A percentile compares a stretch with the other conserved stretches of the same genome.
phyloP scores from a whole-genome alignment of 2,329 filamentous ascomycete genomes.

The Fusarium armeniacum region DNA sequence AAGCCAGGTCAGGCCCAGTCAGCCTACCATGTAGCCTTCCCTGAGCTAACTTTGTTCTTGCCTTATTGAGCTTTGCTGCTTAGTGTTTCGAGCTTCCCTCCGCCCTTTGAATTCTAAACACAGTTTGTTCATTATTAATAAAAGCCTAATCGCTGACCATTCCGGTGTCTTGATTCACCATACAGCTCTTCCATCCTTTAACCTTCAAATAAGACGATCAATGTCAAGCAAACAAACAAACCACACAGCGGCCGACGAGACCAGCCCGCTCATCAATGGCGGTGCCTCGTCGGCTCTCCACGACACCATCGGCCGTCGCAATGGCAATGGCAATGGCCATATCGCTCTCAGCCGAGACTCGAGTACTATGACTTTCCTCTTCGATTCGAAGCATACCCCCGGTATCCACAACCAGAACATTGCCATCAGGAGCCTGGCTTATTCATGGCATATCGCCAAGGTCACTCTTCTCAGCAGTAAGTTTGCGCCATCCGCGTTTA shows the following conservation, averaged over 20 bases:
- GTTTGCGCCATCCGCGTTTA: constrained; percentile 48
- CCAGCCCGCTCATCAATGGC: constrained; percentile 60
- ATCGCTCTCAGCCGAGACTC: constrained; percentile 44
- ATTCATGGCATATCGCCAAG: constrained; percentile 69
- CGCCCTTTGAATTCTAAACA: constrained; percentile 14
- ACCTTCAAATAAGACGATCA: constrained; percentile 48
- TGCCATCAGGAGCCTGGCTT: constrained; percentile 61
- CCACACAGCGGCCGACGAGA: constrained; percentile 54
- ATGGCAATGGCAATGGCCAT: constrained; percentile 45
- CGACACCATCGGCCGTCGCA: constrained; percentile 21
- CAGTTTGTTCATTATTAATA: not conserved
- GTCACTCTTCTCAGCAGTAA: constrained; percentile 71
- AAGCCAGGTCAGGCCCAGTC: constrained; percentile 31
- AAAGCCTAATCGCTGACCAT: constrained; percentile 49
- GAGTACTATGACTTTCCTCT: constrained; percentile 59
- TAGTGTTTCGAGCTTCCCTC: constrained; percentile 17
- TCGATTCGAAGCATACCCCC: constrained; percentile 65
- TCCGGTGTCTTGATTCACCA: constrained; percentile 47
- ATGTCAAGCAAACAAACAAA: constrained; percentile 53
- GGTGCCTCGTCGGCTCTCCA: constrained; percentile 48
- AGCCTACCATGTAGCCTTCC: constrained; percentile 36
- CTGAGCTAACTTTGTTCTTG: constrained; percentile 18
- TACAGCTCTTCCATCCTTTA: constrained; percentile 48
- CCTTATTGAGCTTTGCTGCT: constrained; percentile 26
- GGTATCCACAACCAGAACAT: constrained; percentile 65